A percentile compares a stretch with the other conserved stretches of the same genome.
phyloP scores from a whole-genome alignment of 2,329 filamentous ascomycete genomes.

The Periconia macrospinosa region DNA sequence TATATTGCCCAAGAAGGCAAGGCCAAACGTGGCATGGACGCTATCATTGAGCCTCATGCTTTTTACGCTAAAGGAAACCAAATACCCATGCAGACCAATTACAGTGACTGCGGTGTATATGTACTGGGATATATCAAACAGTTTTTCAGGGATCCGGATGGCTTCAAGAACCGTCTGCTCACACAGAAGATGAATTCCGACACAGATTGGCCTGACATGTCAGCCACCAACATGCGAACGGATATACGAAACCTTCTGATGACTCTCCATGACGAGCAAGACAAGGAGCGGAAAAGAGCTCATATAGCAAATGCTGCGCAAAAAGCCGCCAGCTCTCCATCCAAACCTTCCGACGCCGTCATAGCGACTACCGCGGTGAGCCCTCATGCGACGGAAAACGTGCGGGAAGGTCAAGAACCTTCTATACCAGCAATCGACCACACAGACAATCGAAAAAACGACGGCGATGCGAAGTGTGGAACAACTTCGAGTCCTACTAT shows the following conservation, averaged over 20 bases:
- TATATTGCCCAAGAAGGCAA: conserved; percentile 76
- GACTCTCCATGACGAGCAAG: conserved; percentile 62
- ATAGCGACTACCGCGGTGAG: background rate
- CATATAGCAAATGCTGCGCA: conserved; percentile 22
- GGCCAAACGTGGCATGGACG: conserved; percentile 58
- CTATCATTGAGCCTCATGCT: conserved; percentile 52
- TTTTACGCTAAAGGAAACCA: conserved; percentile 66
- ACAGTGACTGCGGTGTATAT: conserved; percentile 86
- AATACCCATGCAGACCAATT: conserved; percentile 81
- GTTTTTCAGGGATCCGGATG: conserved; percentile 75
- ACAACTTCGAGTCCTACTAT: background rate
- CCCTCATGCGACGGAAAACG: background rate
- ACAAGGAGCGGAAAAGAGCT: conserved; percentile 44
- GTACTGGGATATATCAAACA: conserved; percentile 81
- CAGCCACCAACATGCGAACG: conserved; percentile 61
- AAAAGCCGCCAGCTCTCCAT: background rate
- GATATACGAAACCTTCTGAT: conserved; percentile 70
- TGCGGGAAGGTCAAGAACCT: background rate
- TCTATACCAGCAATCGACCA: background rate
- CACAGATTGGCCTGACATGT: conserved; percentile 58
- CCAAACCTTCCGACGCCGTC: background rate
- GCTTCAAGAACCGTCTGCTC: conserved; percentile 69
- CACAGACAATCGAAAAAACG: background rate
- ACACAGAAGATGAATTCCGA: conserved; percentile 62
- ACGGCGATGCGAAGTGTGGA: background rate